Conservation (phyloP, 169 alveolate genomes). For the Cyclospora cayetanensis region DNA sequence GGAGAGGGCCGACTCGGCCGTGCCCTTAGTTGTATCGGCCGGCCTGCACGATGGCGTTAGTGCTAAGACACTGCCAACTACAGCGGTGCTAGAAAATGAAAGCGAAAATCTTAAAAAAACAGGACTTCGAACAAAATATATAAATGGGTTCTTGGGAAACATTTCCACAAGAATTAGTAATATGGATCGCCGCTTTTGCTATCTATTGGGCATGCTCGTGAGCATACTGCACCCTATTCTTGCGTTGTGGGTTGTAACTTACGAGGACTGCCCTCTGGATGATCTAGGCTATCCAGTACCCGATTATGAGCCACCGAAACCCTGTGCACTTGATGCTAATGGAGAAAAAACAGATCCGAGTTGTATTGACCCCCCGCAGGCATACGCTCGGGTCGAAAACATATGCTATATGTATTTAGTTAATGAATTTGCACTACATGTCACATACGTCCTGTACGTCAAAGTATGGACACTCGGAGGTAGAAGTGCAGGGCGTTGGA, state of each 20-base stretch:
- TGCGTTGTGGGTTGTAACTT: conserved; percentile 8
- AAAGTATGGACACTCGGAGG: conserved; percentile 69
- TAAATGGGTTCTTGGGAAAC: not conserved
- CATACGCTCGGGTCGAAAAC: conserved; percentile 53
- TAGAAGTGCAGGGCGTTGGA: conserved; percentile 23
- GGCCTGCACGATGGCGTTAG: not conserved
- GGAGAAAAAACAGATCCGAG: conserved; percentile 36
- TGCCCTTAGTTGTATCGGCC: not conserved
- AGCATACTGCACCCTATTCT: conserved; percentile 8
- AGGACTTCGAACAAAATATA: no score
- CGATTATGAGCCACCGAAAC: conserved; percentile 12
- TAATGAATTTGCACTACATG: conserved; percentile 55
- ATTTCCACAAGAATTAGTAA: not conserved
- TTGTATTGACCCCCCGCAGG: conserved; percentile 54
- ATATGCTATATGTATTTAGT: conserved; percentile 41
- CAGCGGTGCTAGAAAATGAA: conserved; percentile 9
- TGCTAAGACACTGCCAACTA: not conserved
- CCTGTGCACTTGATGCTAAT: conserved; percentile 14
- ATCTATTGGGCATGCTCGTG: conserved; percentile 15
- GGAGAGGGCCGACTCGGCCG: not conserved
- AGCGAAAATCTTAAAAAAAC: not conserved
- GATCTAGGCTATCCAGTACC: conserved; percentile 31
- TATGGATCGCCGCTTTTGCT: conserved; percentile 33
- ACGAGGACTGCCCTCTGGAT: conserved; percentile 50
- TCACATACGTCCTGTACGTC: conserved; percentile 54